Percentiles rank a stretch among this genome's conserved stretches.
Conservation (phyloP, 768 basidiomycete species). For the Boletus sp. region DNA sequence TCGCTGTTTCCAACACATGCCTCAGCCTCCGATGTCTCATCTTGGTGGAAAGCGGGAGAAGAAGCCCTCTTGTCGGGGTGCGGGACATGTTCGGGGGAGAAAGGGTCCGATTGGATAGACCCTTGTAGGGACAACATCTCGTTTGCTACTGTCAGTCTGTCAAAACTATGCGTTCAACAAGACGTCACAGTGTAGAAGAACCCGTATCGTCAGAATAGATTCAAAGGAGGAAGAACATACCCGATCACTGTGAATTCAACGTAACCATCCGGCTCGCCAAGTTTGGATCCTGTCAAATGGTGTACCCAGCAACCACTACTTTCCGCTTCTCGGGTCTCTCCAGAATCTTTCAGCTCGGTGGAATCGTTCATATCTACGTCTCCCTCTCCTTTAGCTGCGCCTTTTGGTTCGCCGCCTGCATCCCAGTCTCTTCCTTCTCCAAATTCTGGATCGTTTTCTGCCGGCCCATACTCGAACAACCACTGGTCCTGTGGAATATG, state of each 20-base stretch:
- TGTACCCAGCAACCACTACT: slow-evolving; percentile 78
- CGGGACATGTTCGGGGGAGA: slow-evolving; percentile 56
- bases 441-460: slow-evolving; percentile 77
- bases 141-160: slow-evolving; percentile 83
- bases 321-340: slow-evolving; percentile 35
- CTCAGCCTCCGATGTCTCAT: slow-evolving; percentile 20
- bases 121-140: slow-evolving; percentile 91
- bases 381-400: background rate
- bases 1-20: slow-evolving; percentile 2
- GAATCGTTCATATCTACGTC: slow-evolving; percentile 13
- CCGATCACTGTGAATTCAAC: slow-evolving; percentile 87
- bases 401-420: slow-evolving; percentile 16
- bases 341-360: background rate
- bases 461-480: slow-evolving; percentile 83
- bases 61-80: slow-evolving; percentile 15
- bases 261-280: slow-evolving; percentile 66
- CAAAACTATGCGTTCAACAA: slow-evolving; percentile 5
- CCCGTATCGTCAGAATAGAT: background rate
- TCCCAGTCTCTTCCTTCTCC: slow-evolving; percentile 36
- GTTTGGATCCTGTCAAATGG: slow-evolving; percentile 57
- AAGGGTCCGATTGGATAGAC: slow-evolving; percentile 74
- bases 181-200: background rate
- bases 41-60: slow-evolving; percentile 1
- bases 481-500: slow-evolving; percentile 81
- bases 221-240: slow-evolving; percentile 30